A percentile compares a stretch with the other conserved stretches of the same genome.
Conservation (phyloP, 2,329 filamentous ascomycete species). For the Stachybotrys chlorohalonatus region DNA sequence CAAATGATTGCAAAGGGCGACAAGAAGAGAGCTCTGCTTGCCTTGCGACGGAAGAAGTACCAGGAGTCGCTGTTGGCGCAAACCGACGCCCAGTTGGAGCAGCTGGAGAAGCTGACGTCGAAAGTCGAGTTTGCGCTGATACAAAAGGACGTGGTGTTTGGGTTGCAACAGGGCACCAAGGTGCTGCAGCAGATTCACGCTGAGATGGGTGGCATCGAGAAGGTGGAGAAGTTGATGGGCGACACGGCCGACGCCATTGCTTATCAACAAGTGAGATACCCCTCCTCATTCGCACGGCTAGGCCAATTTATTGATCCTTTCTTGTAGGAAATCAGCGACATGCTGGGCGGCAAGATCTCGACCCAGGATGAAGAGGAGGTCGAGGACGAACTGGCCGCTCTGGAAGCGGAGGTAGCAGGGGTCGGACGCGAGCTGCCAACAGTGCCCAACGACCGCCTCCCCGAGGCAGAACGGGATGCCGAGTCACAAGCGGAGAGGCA, state of each 20-base stretch:
- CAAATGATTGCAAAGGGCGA: constrained; percentile 74
- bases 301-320: neutral
- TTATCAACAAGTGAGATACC: constrained; percentile 66
- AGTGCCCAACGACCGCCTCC: constrained; percentile 23
- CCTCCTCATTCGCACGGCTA: neutral
- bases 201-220: constrained; percentile 92
- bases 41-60: constrained; percentile 91
- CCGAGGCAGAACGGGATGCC: constrained; percentile 11
- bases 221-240: constrained; percentile 90
- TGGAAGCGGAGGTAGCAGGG: constrained; percentile 44
- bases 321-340: constrained; percentile 76
- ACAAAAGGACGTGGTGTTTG: constrained; percentile 92
- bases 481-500: constrained; percentile 13
- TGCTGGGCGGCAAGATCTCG: constrained; percentile 80
- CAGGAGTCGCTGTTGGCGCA: constrained; percentile 82
- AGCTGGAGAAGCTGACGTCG: constrained; percentile 79
- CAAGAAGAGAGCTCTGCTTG: constrained; percentile 73
- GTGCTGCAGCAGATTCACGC: constrained; percentile 86
- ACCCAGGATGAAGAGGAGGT: constrained; percentile 97
- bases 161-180: constrained; percentile 80
- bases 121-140: constrained; percentile 94
- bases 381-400: constrained; percentile 81
- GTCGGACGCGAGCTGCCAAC: constrained; percentile 16
- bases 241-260: constrained; percentile 84
- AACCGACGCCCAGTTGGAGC: constrained; percentile 88